Base-by-base conservation (phyloP, 768 basidiomycete species). In the Neoboletus subvelutipes region DNA sequence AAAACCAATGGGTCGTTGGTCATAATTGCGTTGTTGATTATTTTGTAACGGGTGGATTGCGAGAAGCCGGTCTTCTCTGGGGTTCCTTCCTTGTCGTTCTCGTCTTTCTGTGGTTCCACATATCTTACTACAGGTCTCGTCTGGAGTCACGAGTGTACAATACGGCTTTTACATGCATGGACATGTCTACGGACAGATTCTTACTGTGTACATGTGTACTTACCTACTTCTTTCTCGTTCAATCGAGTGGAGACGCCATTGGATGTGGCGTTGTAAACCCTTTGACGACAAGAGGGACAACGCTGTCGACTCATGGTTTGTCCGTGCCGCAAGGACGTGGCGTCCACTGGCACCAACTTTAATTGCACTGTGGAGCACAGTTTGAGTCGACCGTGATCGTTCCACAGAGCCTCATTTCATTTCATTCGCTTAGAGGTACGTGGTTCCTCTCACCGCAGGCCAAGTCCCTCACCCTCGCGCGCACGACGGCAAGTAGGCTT, bases 1-100 rank as follows among this genome's bases (percentile, higher is more conserved):
- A 33, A 31, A 50, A 22, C n/a, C 29, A 41, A 22, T 42, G 54
- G 46, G 34, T 29, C 45, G 7, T 24, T 34, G 56, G 31, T 42
- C 52, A 43, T 67, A 61, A 69, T 67, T 18, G 5, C 47, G 43
- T 47, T 52, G 54, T 36, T 55, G 56, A 64, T 67, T 69, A 58
- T 67, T 59, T 45, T 52, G 50, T 59, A 69, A 64, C 37, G 54
- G 57, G 48, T n/a, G 57, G 55, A 52, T 37, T 39, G 40, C 33
- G 56, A 39, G 60, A 47, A 54, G 62, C 67, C n/a, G 67, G 67
- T 48, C 42, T 36, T 57, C 55, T 47, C 45, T 45, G n/a, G 33
- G 26, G 28, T 57, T 40, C 39, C n/a, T 40, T 40, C 39, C 39
- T 40, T 40, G 39, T n/a, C 37, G 8, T 40, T 40, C n/a, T 40